Percentiles rank a stretch among this genome's conserved stretches.
phyloP scores from a whole-genome alignment of 257 asterid genomes.

The Nyctanthes arbortristis region DNA sequence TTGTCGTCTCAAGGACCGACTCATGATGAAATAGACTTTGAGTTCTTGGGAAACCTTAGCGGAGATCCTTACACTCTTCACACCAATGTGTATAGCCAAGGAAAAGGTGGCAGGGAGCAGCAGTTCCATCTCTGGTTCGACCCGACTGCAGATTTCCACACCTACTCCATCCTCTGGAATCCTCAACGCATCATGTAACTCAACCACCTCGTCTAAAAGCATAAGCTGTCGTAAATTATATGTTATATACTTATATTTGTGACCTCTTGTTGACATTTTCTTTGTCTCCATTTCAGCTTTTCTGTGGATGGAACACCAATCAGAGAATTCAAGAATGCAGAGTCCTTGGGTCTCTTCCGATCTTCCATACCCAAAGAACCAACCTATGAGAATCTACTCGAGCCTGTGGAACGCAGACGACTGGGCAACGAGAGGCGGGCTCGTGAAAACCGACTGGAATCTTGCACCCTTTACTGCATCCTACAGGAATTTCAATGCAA shows the following conservation, averaged over 20 bases:
- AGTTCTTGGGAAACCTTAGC: constrained; percentile 47
- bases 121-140: constrained; percentile 55
- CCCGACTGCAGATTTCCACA: constrained; percentile 51
- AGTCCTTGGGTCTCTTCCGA: constrained; percentile 34
- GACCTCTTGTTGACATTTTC: too few species aligned
- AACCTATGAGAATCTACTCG: constrained; percentile 46
- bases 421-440: constrained; percentile 50
- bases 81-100: constrained; percentile 47
- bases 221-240: too few species aligned
- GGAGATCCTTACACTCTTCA: constrained; percentile 50
- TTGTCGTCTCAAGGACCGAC: constrained; percentile 47
- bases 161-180: constrained; percentile 51
- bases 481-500: constrained; percentile 31
- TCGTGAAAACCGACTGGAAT: constrained; percentile 42
- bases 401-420: constrained; percentile 56
- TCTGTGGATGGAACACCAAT: constrained; percentile 40
- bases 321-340: constrained; percentile 47
- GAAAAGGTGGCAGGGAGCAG: constrained; percentile 48
- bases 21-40: constrained; percentile 52
- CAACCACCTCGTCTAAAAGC: too few species aligned
- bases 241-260: too few species aligned
- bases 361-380: constrained; percentile 45
- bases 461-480: constrained; percentile 49
- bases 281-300: constrained; percentile 30
- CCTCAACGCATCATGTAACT: constrained; percentile 50